Base-by-base conservation (phyloP, 352 stramenopile species). In the Halophytophthora batemanensis region DNA sequence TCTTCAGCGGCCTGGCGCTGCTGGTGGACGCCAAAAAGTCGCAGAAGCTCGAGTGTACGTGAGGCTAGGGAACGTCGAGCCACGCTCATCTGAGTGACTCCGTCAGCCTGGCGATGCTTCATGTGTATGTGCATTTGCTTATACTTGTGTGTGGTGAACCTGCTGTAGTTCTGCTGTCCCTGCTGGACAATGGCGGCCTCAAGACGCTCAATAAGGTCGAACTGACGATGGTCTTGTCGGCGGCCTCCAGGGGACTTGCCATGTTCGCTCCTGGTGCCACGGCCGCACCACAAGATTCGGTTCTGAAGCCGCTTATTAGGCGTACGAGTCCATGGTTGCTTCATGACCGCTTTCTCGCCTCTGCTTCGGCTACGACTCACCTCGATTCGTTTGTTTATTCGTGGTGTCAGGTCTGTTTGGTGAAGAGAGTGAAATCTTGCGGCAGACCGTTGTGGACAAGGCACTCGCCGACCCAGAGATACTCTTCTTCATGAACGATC, bases 401-500 rank as follows among this genome's bases (percentile, higher is more conserved):
- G 15, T 3, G 6, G 12, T 4, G 33, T 10, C 23, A 89, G 78
- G 78, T 7, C 42, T 89, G 3, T 61, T 87, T 25, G 78, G 78
- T 0, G 69, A 81, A 0, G 45, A 34, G 8, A 46, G 45, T 5
- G 76, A 89, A 31, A 56, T 82, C 0, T 42, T 69, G 31, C 68
- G 71, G 14, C 55, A 74, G 36, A 59, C 38, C 6, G 48, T 86
- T 21, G 56, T 85, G 5, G 66, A 78, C 25, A 83, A 77, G 51
- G 76, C 74, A 13, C 60, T 86, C n/a, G 70, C 66, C n/a, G 78
- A 89, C 41, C 39, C 78, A 10, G 76, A 89, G 43, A 74, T 89
- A 29, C 50, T 89, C 19, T 89, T 89, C 42, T 86, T 89, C 50
- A 83, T 87, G 78, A 89, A 81, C 46, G 78, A 87, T 19, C 52